Evolutionary conservation across 495 filamentous ascomycete genomes (phyloP).

Genomic region (Talaromyces proteolyticus): DNA sequence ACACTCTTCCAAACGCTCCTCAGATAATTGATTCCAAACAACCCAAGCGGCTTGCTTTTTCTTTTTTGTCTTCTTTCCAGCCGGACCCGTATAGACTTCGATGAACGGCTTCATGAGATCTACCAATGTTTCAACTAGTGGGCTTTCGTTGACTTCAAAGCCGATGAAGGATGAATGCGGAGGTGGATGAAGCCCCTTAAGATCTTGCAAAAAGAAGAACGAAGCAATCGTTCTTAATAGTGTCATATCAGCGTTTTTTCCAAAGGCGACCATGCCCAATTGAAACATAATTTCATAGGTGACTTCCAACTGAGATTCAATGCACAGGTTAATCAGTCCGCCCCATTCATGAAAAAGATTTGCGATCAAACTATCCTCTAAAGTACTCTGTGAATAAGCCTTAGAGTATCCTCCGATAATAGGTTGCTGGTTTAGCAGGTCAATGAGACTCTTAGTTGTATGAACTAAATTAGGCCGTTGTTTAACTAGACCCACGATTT

Average conservation of each 20-base stretch:
- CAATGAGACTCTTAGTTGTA: slow-evolving; percentile 17
- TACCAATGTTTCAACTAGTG: slow-evolving; percentile 13
- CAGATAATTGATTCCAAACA: not conserved
- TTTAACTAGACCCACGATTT: slow-evolving; percentile 21
- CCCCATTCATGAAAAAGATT: slow-evolving; percentile 39
- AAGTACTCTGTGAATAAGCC: slow-evolving; percentile 15
- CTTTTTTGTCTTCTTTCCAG: not conserved
- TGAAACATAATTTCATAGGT: slow-evolving; percentile 35
- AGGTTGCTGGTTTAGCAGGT: slow-evolving; percentile 24
- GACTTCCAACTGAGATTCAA: slow-evolving; percentile 10
- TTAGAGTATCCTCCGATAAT: slow-evolving; percentile 32
- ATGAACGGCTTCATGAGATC: slow-evolving; percentile 16
- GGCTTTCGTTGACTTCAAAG: slow-evolving; percentile 19
- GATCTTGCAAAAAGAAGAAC: slow-evolving; percentile 23
- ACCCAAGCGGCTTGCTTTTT: slow-evolving; percentile 5
- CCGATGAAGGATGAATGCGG: slow-evolving; percentile 17
- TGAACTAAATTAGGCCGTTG: slow-evolving; percentile 15
- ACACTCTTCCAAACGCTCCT: not conserved
- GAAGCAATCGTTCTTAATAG: slow-evolving; percentile 28
- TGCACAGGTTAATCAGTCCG: slow-evolving; percentile 26
- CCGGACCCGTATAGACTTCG: slow-evolving; percentile 5
- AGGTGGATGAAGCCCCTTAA: slow-evolving; percentile 26
- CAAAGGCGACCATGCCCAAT: slow-evolving; percentile 32
- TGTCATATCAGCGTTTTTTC: slow-evolving; percentile 22
- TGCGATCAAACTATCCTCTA: slow-evolving; percentile 23